Conservation (phyloP, 805 yeast species). For the Kazachstania bromeliacearum region DNA sequence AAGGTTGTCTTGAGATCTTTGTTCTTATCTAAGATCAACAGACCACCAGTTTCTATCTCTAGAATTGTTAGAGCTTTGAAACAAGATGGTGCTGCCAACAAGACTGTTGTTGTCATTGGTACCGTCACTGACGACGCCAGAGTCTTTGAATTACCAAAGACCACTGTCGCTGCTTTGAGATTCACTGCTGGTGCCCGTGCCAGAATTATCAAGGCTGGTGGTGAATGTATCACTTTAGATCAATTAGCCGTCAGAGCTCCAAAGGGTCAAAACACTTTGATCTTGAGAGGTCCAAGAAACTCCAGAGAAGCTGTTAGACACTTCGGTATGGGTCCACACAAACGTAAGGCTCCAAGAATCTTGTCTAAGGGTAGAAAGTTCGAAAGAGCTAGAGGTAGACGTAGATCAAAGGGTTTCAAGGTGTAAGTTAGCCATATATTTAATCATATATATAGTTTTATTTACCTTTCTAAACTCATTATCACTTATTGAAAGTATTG, state of each 20-base stretch:
- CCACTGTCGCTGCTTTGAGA: conserved; percentile 97
- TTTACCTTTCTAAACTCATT: conserved; percentile 1
- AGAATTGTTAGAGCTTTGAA: conserved; percentile 77
- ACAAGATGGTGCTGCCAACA: conserved; percentile 77
- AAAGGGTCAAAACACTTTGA: conserved; percentile 97
- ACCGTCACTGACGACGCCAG: conserved; percentile 98
- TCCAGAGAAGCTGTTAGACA: conserved; percentile 99
- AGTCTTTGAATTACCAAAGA: conserved; percentile 88
- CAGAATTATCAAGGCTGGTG: conserved; percentile 95
- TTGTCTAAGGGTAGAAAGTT: conserved; percentile 97
- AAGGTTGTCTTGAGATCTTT: conserved; percentile 87
- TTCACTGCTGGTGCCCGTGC: conserved; percentile 99
- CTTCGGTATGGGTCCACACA: conserved; percentile 99
- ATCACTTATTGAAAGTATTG: too few species aligned
- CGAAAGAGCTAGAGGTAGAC: conserved; percentile 99
- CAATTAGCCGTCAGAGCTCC: conserved; percentile 99
- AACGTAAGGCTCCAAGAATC: conserved; percentile 98
- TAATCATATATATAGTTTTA: conserved; percentile 3
- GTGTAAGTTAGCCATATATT: conserved; percentile 65
- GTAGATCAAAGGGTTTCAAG: conserved; percentile 99
- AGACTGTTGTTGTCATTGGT: conserved; percentile 97
- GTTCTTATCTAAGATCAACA: conserved; percentile 97
- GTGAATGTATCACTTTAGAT: conserved; percentile 98
- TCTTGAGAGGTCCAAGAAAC: conserved; percentile 98
- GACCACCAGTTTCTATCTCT: conserved; percentile 97